Percentiles rank a stretch among this genome's conserved stretches.
Evolutionary conservation across 2,329 filamentous ascomycete species (phyloP).

Genomic region (Orbilia quercus): DNA sequence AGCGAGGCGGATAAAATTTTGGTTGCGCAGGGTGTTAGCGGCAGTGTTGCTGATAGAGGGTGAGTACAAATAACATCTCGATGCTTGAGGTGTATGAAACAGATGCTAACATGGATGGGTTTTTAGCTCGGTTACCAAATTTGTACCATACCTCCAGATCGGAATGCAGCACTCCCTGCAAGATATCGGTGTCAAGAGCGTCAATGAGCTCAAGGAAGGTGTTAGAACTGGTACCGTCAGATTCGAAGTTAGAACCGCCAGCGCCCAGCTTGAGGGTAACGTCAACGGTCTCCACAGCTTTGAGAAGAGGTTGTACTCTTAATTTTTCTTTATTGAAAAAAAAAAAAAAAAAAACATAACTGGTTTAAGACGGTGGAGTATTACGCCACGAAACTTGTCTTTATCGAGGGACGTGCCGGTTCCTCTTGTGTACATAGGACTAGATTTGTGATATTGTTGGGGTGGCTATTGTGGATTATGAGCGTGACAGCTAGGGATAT

Average conservation of each 20-base stretch:
- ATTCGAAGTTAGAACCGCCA: conserved; percentile 93
- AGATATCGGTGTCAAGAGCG: conserved; percentile 87
- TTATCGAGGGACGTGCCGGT: neutral
- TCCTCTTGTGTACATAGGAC: conserved; percentile 28
- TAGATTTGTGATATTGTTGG: conserved; percentile 12
- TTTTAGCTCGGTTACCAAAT: conserved; percentile 80
- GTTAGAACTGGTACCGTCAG: conserved; percentile 80
- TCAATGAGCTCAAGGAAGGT: conserved; percentile 78
- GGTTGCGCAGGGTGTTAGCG: conserved; percentile 93
- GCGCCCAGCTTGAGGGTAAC: conserved; percentile 94
- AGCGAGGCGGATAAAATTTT: conserved; percentile 94
- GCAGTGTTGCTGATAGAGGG: conserved; percentile 82
- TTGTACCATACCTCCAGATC: conserved; percentile 92
- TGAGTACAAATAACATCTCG: too few relatives aligned
- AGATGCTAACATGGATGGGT: conserved; percentile 11
- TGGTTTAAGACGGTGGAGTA: neutral
- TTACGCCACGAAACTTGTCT: neutral
- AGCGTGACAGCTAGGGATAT: conserved; percentile 24
- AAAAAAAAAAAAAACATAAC: neutral
- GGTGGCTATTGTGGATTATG: conserved; percentile 39
- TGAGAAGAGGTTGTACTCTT: conserved; percentile 99
- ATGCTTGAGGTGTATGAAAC: too few relatives aligned
- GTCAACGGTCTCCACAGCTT: conserved; percentile 97
- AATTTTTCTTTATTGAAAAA: conserved; percentile 60
- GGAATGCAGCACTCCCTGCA: conserved; percentile 98